These are phyloP conservation scores for Carex scoparia DNA, from an alignment of 176 grass and related monocot species.

Conservation along the genomic window DNA sequence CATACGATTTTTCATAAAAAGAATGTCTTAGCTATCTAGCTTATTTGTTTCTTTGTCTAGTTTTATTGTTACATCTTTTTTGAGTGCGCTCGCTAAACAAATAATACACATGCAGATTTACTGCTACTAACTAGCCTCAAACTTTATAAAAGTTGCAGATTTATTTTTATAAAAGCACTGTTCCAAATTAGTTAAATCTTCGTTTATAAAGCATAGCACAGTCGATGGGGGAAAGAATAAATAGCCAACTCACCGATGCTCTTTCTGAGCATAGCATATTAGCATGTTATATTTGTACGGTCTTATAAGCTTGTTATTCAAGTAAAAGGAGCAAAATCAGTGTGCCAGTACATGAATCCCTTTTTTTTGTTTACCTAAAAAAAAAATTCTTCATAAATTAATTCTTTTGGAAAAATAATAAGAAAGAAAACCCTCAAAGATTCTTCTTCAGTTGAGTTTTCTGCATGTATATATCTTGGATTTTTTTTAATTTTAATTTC, in stretches of 20 bases:
- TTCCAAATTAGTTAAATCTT: neutral
- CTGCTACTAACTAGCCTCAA: neutral
- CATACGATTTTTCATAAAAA: no score
- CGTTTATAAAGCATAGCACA: neutral
- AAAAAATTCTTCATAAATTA: no score
- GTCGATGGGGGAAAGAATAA: neutral
- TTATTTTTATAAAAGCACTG: no score
- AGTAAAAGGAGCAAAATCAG: neutral
- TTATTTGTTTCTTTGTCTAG: neutral
- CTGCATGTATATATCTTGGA: no score
- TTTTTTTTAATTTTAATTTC: neutral
- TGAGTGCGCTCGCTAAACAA: neutral
- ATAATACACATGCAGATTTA: no score
- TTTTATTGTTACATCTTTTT: neutral
- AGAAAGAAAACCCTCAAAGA: neutral
- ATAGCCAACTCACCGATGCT: neutral
- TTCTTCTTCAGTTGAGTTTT: neutral
- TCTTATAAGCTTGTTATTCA: constrained; percentile 2
- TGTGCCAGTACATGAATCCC: neutral
- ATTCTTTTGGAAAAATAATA: neutral
- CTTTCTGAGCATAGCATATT: neutral
- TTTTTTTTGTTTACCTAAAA: no score
- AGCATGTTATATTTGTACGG: constrained; percentile 1
- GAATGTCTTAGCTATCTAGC: neutral
- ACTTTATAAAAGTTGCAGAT: neutral